Conservation (phyloP, 139 green algal species). For the Desmodesmus armatus region DNA sequence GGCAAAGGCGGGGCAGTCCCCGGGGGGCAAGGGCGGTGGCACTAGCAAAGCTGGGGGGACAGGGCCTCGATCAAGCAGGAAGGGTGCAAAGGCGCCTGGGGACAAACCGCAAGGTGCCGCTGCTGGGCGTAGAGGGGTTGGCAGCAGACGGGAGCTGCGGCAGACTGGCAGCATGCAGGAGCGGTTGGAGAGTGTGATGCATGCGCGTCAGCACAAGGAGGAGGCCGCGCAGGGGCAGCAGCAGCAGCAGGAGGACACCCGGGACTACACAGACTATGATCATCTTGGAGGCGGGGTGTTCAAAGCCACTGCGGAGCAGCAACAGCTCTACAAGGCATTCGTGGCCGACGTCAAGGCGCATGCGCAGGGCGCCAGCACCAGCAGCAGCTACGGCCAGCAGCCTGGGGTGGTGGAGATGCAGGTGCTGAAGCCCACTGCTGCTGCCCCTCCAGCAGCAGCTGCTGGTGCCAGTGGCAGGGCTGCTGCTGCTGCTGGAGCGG, state of each 20-base stretch:
- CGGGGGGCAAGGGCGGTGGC: no score
- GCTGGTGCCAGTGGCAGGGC: not conserved
- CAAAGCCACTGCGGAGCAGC: conserved; percentile 30
- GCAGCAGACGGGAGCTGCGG: not conserved
- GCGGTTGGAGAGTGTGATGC: not conserved
- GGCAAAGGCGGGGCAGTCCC: no score
- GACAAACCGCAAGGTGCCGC: not conserved
- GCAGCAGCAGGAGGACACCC: not conserved
- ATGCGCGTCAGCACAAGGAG: not conserved
- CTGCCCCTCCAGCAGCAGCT: no score
- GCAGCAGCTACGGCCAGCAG: not conserved
- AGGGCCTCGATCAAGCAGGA: not conserved
- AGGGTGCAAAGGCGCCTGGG: not conserved
- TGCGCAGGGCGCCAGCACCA: conserved; percentile 2
- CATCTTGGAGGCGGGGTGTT: conserved; percentile 53
- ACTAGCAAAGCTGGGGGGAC: not conserved
- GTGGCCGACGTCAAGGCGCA: conserved; percentile 49
- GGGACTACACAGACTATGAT: conserved; percentile 40
- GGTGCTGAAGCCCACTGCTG: not conserved
- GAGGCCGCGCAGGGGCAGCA: not conserved
- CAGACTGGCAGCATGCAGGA: conserved; percentile 27
- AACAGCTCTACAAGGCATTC: conserved; percentile 41
- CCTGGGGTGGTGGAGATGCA: not conserved
- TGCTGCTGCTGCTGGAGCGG: not conserved
- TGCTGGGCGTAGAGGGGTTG: no score